phyloP scores from a whole-genome alignment of 1,284 basidiomycete species.

The Cutaneotrichosporon cutaneum region DNA sequence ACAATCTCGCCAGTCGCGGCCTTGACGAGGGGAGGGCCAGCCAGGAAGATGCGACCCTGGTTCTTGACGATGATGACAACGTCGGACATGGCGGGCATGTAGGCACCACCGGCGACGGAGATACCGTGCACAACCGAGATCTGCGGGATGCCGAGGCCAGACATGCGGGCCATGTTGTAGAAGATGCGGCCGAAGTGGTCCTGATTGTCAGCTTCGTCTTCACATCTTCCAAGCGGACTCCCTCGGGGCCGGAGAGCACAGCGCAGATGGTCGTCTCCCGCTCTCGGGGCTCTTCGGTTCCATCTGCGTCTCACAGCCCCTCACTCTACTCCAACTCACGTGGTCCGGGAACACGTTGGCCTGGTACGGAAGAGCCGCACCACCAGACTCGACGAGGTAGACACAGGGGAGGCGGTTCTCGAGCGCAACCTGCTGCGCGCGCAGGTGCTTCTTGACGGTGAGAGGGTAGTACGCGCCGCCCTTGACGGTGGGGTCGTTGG shows the following conservation, averaged over 20 bases:
- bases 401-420: constrained; percentile 89
- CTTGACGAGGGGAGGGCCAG: constrained; percentile 90
- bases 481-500: constrained; percentile 92
- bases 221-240: neutral
- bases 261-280: neutral
- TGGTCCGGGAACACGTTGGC: constrained; percentile 65
- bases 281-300: too few species aligned
- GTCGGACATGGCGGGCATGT: constrained; percentile 95
- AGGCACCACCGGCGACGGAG: constrained; percentile 73
- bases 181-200: constrained; percentile 96
- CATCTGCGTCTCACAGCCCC: neutral
- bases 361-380: constrained; percentile 88
- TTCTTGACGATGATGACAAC: constrained; percentile 89
- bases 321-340: constrained; percentile 17
- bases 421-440: constrained; percentile 87
- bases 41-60: constrained; percentile 93
- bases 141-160: constrained; percentile 83
- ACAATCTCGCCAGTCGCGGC: constrained; percentile 88
- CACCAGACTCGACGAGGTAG: constrained; percentile 68
- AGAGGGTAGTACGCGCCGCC: constrained; percentile 91
- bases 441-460: constrained; percentile 92
- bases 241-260: too few species aligned
- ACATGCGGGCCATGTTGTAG: constrained; percentile 90
- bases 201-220: constrained; percentile 20
- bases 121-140: constrained; percentile 92